Conservation (phyloP, 1,139 yeast genomes). For the Torulaspora globosa region DNA sequence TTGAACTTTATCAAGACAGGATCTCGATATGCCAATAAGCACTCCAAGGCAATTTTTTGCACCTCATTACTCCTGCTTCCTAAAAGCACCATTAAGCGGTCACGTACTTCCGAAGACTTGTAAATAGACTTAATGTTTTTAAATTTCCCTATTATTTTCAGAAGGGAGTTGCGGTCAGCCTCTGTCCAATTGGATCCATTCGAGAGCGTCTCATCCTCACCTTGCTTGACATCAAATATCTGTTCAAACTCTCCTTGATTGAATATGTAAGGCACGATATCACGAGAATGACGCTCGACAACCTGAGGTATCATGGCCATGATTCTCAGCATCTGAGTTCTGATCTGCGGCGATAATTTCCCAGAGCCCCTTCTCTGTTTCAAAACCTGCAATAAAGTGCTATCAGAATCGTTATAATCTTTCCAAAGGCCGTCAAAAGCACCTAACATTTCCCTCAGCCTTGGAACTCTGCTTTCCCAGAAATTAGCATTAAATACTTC, state of each 20-base stretch:
- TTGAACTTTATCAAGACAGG: slow-evolving; percentile 59
- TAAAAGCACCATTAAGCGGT: slow-evolving; percentile 52
- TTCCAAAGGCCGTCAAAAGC: slow-evolving; percentile 31
- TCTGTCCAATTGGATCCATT: slow-evolving; percentile 47
- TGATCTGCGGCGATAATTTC: slow-evolving; percentile 31
- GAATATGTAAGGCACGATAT: slow-evolving; percentile 55
- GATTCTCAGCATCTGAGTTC: slow-evolving; percentile 38
- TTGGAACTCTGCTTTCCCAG: slow-evolving; percentile 38
- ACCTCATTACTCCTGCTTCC: slow-evolving; percentile 59
- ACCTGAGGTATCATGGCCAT: slow-evolving; percentile 54
- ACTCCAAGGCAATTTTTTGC: slow-evolving; percentile 70
- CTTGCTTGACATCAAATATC: slow-evolving; percentile 33
- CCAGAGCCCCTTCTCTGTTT: slow-evolving; percentile 39
- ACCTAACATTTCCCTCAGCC: slow-evolving; percentile 38
- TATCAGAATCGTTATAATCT: slow-evolving; percentile 30
- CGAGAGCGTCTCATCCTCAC: slow-evolving; percentile 9
- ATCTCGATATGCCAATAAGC: slow-evolving; percentile 63
- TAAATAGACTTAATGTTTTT: slow-evolving; percentile 55
- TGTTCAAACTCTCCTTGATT: slow-evolving; percentile 35
- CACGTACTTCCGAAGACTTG: slow-evolving; percentile 50
- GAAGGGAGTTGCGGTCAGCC: slow-evolving; percentile 56
- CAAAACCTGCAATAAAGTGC: slow-evolving; percentile 41
- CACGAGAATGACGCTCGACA: slow-evolving; percentile 59
- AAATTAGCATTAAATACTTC: slow-evolving; percentile 15
- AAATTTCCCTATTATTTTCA: slow-evolving; percentile 63